A percentile compares a stretch with the other conserved stretches of the same genome.
Conservation (phyloP, 495 filamentous ascomycete species). For the Paragyromitra xinjiangensis region DNA sequence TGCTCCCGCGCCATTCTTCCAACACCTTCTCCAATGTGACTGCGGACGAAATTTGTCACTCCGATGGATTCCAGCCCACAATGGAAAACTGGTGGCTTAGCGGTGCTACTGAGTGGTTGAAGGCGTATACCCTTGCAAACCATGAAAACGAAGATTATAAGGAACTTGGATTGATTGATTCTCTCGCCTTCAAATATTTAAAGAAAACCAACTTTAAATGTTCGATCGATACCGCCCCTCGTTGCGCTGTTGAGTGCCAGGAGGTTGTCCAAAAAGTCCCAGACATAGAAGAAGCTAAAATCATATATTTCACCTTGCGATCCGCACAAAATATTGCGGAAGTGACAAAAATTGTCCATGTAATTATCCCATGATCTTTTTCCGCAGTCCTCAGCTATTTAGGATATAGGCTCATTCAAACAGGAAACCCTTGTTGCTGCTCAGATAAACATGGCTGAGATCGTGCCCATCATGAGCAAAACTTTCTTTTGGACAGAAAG, state of each 20-base stretch:
- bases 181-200: slow-evolving; percentile 36
- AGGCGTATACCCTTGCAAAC: slow-evolving; percentile 37
- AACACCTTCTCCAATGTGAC: neutral
- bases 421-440: slow-evolving; percentile 44
- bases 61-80: slow-evolving; percentile 25
- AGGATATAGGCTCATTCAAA: neutral
- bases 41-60: slow-evolving; percentile 37
- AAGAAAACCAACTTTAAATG: slow-evolving; percentile 32
- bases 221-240: slow-evolving; percentile 31
- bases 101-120: slow-evolving; percentile 38
- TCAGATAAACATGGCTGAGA: slow-evolving; percentile 46
- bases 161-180: slow-evolving; percentile 33
- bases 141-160: slow-evolving; percentile 15
- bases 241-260: slow-evolving; percentile 33
- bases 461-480: slow-evolving; percentile 35
- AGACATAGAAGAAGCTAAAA: slow-evolving; percentile 34
- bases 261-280: slow-evolving; percentile 42
- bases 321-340: slow-evolving; percentile 45
- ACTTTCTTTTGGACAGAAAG: slow-evolving; percentile 49
- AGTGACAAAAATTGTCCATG: slow-evolving; percentile 36
- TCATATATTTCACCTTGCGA: slow-evolving; percentile 43
- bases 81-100: slow-evolving; percentile 43
- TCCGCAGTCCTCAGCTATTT: neutral
- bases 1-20: neutral
- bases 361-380: neutral